Conservation (phyloP, 2,329 filamentous ascomycete genomes). For the Penicillium sp. region DNA sequence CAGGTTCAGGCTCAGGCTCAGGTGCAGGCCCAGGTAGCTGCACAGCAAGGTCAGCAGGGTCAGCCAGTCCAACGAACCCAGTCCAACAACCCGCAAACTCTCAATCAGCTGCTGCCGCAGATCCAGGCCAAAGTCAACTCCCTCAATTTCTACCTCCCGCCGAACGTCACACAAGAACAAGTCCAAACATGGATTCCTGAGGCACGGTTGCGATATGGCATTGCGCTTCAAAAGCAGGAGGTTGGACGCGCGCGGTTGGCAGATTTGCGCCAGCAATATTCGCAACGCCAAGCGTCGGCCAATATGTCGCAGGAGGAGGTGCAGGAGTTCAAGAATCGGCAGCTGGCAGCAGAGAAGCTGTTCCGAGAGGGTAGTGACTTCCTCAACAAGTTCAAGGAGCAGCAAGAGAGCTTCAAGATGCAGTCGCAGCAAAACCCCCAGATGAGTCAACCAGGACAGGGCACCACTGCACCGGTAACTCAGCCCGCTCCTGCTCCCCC, state of each 20-base stretch:
- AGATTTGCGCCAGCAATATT: constrained; percentile 42
- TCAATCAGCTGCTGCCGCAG: constrained; percentile 45
- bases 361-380: constrained; percentile 48
- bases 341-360: constrained; percentile 41
- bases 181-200: constrained; percentile 48
- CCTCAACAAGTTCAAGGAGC: constrained; percentile 49
- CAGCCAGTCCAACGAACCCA: constrained; percentile 31
- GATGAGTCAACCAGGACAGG: constrained; percentile 25
- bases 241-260: constrained; percentile 44
- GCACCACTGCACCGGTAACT: constrained; percentile 15
- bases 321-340: constrained; percentile 44
- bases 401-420: constrained; percentile 46
- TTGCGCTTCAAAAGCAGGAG: constrained; percentile 50
- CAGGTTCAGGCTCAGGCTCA: constrained; percentile 26
- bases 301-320: constrained; percentile 45
- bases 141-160: constrained; percentile 47
- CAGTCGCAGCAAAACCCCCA: constrained; percentile 33
- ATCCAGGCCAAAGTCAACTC: constrained; percentile 49
- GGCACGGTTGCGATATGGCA: constrained; percentile 48
- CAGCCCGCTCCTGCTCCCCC: constrained; percentile 18
- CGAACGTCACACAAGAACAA: constrained; percentile 45
- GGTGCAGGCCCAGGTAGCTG: constrained; percentile 9
- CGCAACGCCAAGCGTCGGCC: constrained; percentile 39
- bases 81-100: constrained; percentile 39
- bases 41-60: constrained; percentile 11